Evolutionary conservation across 179 eudicot genomes (phyloP).

Genomic region (Sideroxylon spinosum): DNA sequence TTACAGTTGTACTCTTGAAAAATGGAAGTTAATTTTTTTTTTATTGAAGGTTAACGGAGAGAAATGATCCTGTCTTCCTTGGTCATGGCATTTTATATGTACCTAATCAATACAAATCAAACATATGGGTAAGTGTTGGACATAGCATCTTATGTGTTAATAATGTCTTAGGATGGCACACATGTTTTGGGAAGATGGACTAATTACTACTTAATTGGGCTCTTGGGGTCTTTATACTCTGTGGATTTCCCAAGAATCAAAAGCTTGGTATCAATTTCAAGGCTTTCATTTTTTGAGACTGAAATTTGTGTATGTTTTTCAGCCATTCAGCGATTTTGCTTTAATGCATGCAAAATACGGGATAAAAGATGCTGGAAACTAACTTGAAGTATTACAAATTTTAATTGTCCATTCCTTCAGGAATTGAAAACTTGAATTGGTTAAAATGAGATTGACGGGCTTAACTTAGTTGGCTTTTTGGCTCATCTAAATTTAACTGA

Average conservation of each 20-base stretch:
- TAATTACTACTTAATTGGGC: no score
- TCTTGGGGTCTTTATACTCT: background rate
- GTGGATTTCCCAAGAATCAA: background rate
- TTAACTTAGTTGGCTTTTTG: background rate
- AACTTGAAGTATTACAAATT: background rate
- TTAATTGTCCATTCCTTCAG: background rate
- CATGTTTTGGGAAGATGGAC: no score
- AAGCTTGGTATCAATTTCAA: conserved; percentile 3
- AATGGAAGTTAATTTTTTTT: conserved; percentile 7
- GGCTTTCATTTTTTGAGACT: background rate
- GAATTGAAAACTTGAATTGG: background rate
- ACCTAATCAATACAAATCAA: no score
- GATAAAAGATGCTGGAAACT: background rate
- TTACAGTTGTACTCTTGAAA: background rate
- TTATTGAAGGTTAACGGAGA: background rate
- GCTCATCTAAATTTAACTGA: background rate
- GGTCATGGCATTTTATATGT: no score
- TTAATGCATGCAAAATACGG: background rate
- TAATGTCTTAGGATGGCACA: no score
- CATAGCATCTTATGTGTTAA: no score
- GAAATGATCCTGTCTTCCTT: no score
- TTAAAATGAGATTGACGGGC: background rate
- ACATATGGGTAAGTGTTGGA: no score
- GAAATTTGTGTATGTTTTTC: background rate
- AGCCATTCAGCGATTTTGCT: background rate